A percentile compares a stretch with the other conserved stretches of the same genome.
Evolutionary conservation across 2,329 filamentous ascomycete species (phyloP).

Genomic region (Calonectria pseudoreteaudii): DNA sequence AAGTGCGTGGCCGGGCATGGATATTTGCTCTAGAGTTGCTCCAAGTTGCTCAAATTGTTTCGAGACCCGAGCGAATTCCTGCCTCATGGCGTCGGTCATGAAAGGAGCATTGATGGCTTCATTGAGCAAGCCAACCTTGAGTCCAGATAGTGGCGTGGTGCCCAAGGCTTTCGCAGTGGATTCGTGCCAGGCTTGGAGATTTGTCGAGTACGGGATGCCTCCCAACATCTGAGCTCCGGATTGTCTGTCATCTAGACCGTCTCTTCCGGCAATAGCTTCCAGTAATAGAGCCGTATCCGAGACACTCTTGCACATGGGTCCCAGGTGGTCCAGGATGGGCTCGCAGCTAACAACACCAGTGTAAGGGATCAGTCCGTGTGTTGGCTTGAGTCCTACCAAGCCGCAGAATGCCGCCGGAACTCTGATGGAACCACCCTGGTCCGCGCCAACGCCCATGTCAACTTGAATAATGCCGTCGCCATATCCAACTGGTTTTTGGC

Average conservation of each 20-base stretch:
- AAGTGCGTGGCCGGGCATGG: not conserved
- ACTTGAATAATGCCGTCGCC: not conserved
- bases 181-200: not conserved
- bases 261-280: not conserved
- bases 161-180: not conserved
- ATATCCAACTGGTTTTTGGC: not conserved
- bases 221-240: not conserved
- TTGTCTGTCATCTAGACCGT: not conserved
- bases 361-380: not conserved
- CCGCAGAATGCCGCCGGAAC: not conserved
- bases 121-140: not conserved
- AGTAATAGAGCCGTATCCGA: not conserved
- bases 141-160: not conserved
- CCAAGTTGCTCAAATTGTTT: not conserved
- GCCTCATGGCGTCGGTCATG: not conserved
- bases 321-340: not conserved
- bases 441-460: not conserved
- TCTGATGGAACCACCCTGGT: not conserved
- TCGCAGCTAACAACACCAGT: slow-evolving; percentile 3
- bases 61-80: not conserved
- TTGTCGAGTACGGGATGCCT: not conserved
- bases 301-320: not conserved
- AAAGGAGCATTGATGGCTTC: slow-evolving; percentile 8
- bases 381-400: not conserved
- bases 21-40: not conserved